A percentile compares a stretch with the other conserved stretches of the same genome.
phyloP scores from a whole-genome alignment of 805 yeast species.

The Kuraishia borneana region DNA sequence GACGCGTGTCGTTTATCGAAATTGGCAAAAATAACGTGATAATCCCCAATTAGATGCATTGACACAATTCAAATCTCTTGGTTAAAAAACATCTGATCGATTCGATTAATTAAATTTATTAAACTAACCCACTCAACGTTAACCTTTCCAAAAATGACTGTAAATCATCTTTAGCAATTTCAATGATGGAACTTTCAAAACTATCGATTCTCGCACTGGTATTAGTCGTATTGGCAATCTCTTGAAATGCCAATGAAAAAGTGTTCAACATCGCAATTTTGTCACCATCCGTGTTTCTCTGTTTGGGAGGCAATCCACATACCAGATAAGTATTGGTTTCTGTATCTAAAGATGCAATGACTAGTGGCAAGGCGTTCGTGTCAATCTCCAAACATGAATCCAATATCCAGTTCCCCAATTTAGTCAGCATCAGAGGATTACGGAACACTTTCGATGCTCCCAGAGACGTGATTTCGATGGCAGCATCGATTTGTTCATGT shows the following conservation, averaged over 20 bases:
- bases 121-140: slow-evolving; percentile 56
- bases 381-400: slow-evolving; percentile 83
- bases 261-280: slow-evolving; percentile 53
- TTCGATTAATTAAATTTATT: not conserved
- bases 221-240: slow-evolving; percentile 71
- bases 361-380: slow-evolving; percentile 60
- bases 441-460: slow-evolving; percentile 61
- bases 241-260: slow-evolving; percentile 86
- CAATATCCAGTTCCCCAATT: slow-evolving; percentile 83
- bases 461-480: slow-evolving; percentile 18
- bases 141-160: slow-evolving; percentile 78
- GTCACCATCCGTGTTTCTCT: slow-evolving; percentile 32
- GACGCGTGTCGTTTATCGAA: too few relatives aligned
- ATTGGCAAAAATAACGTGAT: too few relatives aligned
- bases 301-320: slow-evolving; percentile 80
- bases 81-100: too few relatives aligned
- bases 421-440: slow-evolving; percentile 77
- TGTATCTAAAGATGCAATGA: slow-evolving; percentile 72
- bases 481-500: slow-evolving; percentile 12
- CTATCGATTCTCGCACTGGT: slow-evolving; percentile 89
- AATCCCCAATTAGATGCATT: too few relatives aligned
- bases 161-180: slow-evolving; percentile 78
- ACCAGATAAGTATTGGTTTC: slow-evolving; percentile 72
- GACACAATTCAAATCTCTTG: too few relatives aligned
- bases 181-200: slow-evolving; percentile 89